A percentile compares a stretch with the other conserved stretches of the same genome.
These are phyloP conservation scores for Hyaloscypha variabilis DNA, from an alignment of 495 filamentous ascomycete genomes.

Conservation along the genomic window DNA sequence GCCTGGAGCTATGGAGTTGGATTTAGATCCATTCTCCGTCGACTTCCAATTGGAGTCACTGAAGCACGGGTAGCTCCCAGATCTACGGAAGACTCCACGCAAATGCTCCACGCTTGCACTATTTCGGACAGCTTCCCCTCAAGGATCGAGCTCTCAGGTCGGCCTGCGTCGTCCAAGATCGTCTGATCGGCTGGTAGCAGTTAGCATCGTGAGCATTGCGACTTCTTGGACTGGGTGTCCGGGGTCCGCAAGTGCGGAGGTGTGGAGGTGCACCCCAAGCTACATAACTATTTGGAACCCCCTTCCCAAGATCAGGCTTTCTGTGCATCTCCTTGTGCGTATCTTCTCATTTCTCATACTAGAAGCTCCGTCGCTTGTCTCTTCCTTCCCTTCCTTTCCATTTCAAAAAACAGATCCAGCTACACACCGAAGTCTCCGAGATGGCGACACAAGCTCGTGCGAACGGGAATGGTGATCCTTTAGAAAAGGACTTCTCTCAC, in stretches of 20 bases:
- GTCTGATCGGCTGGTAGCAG: constrained; percentile 9
- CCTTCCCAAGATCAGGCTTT: background rate
- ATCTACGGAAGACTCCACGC: constrained; percentile 11
- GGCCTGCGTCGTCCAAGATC: constrained; percentile 4
- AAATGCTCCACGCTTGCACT: constrained; percentile 16
- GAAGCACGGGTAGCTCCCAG: constrained; percentile 10
- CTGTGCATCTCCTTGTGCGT: background rate
- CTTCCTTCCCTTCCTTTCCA: background rate
- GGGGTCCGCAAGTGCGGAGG: constrained; percentile 20
- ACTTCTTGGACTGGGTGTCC: background rate
- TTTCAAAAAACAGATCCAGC: background rate
- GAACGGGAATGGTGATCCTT: constrained; percentile 18
- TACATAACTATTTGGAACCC: constrained; percentile 16
- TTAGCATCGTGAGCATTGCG: background rate
- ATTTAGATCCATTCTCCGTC: background rate
- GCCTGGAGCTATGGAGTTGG: background rate
- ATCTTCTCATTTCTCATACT: background rate
- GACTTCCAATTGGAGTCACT: background rate
- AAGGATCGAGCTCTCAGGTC: background rate
- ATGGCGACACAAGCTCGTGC: constrained; percentile 28
- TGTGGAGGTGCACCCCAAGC: constrained; percentile 4
- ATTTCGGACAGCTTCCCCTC: constrained; percentile 10
- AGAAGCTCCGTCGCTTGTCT: background rate
- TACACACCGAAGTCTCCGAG: constrained; percentile 1
- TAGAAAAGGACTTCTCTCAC: constrained; percentile 38